Conservation (phyloP, 768 basidiomycete species). For the Aureoboletus auriporus region DNA sequence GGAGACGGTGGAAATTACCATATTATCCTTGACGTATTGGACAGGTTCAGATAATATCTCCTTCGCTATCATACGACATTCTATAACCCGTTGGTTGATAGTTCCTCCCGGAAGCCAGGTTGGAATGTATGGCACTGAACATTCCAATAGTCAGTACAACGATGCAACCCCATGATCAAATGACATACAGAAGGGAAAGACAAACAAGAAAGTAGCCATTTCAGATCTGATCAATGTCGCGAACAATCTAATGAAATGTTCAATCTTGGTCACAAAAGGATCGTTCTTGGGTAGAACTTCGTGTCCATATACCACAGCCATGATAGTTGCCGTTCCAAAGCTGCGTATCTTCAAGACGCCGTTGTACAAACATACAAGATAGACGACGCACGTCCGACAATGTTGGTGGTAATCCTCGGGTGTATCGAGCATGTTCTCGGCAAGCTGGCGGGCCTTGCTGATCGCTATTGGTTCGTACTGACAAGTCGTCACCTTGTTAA, state of each 20-base stretch:
- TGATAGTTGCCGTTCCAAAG: conserved; percentile 19
- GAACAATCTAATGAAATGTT: conserved; percentile 11
- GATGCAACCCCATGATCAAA: background rate
- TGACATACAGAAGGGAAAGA: conserved; percentile 26
- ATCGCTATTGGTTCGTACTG: conserved; percentile 16
- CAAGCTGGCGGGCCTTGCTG: conserved; percentile 18
- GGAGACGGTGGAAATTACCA: conserved; percentile 10
- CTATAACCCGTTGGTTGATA: conserved; percentile 16
- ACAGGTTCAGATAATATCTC: conserved; percentile 20
- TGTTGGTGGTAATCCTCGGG: conserved; percentile 19
- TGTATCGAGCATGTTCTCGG: conserved; percentile 17
- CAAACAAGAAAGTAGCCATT: conserved; percentile 15
- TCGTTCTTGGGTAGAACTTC: conserved; percentile 22
- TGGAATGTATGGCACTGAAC: conserved; percentile 26
- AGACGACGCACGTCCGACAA: conserved; percentile 21
- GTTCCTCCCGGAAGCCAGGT: conserved; percentile 33
- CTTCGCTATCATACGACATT: conserved; percentile 17
- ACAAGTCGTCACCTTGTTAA: conserved; percentile 14
- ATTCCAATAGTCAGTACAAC: background rate
- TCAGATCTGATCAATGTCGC: conserved; percentile 14
- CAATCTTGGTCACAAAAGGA: conserved; percentile 21
- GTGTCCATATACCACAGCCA: conserved; percentile 25
- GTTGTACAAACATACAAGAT: background rate
- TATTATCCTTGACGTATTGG: conserved; percentile 19
- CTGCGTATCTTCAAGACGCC: conserved; percentile 6